phyloP scores from a whole-genome alignment of 768 basidiomycete genomes.

The Suillus subaureus region DNA sequence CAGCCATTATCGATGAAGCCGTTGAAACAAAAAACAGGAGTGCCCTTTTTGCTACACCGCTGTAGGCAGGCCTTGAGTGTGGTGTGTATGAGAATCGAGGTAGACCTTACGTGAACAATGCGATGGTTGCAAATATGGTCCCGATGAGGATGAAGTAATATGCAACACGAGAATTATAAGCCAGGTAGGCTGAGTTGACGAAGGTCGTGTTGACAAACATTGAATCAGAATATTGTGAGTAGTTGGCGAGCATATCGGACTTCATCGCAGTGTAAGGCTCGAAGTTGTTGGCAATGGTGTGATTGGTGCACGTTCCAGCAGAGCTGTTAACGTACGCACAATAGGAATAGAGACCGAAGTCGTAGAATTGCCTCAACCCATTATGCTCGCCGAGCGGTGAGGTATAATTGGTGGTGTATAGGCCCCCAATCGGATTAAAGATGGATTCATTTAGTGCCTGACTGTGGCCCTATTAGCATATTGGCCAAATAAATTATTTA shows the following conservation, averaged over 20 bases:
- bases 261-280: constrained; percentile 65
- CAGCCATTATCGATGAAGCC: constrained; percentile 58
- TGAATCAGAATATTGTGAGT: constrained; percentile 52
- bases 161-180: constrained; percentile 63
- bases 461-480: constrained; percentile 25
- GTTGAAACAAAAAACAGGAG: constrained; percentile 71
- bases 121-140: constrained; percentile 64
- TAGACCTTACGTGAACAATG: constrained; percentile 63
- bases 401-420: constrained; percentile 70
- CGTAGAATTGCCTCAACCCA: constrained; percentile 72
- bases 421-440: constrained; percentile 57
- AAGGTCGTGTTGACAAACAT: constrained; percentile 59
- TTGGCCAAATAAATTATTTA: not conserved
- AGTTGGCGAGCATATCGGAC: constrained; percentile 69
- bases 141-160: constrained; percentile 79
- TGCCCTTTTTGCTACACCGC: constrained; percentile 67
- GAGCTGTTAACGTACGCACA: constrained; percentile 69
- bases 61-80: constrained; percentile 30
- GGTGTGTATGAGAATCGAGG: constrained; percentile 8
- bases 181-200: constrained; percentile 61
- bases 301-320: constrained; percentile 65
- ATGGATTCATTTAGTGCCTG: constrained; percentile 51
- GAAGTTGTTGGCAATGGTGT: constrained; percentile 59
- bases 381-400: constrained; percentile 55
- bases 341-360: constrained; percentile 81